Conservation (phyloP, 768 basidiomycete species). For the Boletus pseudopeckii region DNA sequence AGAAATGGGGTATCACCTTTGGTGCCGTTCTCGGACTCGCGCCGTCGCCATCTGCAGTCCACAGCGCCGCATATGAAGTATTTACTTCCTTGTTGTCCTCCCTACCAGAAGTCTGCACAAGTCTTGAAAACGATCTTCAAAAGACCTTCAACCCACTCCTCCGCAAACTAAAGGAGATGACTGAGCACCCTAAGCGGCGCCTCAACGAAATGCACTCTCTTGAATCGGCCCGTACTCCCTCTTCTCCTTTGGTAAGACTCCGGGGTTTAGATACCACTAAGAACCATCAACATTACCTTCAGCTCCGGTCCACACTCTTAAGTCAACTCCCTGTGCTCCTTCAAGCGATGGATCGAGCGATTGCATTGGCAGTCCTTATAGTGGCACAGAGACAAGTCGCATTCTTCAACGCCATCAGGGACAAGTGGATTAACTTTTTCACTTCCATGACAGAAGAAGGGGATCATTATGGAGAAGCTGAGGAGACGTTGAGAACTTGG, state of each 20-base stretch:
- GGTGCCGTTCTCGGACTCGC: conserved; percentile 64
- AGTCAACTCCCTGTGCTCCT: conserved; percentile 61
- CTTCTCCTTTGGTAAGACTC: conserved; percentile 37
- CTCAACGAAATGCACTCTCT: conserved; percentile 66
- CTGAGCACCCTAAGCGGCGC: conserved; percentile 54
- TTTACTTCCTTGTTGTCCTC: conserved; percentile 50
- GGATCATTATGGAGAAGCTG: conserved; percentile 56
- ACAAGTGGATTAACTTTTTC: conserved; percentile 46
- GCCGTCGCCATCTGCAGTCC: conserved; percentile 28
- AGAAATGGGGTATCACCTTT: conserved; percentile 61
- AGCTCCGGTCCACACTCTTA: conserved; percentile 52
- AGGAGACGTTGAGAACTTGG: conserved; percentile 68
- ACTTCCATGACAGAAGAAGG: conserved; percentile 41
- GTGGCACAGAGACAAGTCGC: conserved; percentile 38
- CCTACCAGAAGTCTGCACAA: conserved; percentile 33
- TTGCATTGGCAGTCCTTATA: conserved; percentile 43
- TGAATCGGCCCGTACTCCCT: conserved; percentile 57
- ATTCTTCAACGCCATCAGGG: conserved; percentile 42
- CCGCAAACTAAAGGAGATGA: conserved; percentile 49
- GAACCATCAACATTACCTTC: conserved; percentile 48
- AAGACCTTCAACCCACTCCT: conserved; percentile 52
- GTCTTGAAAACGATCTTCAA: conserved; percentile 48
- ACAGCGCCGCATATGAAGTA: conserved; percentile 49
- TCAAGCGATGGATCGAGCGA: conserved; percentile 50
- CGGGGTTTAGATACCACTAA: conserved; percentile 45